These are phyloP conservation scores for Nymphaea colorata DNA, from an alignment of 164 flowering plant species.

Conservation along the genomic window DNA sequence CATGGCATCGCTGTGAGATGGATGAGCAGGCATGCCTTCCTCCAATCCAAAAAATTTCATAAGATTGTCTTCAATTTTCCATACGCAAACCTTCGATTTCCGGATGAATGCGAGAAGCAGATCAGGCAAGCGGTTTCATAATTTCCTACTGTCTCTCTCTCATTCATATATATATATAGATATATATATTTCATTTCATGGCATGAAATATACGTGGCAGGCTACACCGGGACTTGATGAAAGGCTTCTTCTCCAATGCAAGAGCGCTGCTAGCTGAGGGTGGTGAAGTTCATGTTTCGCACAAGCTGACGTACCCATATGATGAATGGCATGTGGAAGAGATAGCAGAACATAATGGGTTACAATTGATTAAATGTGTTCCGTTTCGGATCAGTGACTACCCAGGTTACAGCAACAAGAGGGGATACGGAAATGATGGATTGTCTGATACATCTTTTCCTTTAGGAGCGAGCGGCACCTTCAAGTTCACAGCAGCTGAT, in stretches of 20 bases:
- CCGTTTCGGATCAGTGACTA: conserved; percentile 22
- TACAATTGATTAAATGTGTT: conserved; percentile 19
- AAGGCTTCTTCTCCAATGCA: conserved; percentile 26
- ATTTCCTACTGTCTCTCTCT: too few species aligned
- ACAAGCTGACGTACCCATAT: too few species aligned
- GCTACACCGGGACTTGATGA: conserved; percentile 21
- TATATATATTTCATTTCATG: too few species aligned
- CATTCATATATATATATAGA: too few species aligned
- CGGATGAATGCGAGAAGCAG: conserved; percentile 6
- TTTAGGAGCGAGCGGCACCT: conserved; percentile 29
- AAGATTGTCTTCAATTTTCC: conserved; percentile 43
- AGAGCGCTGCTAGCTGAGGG: conserved; percentile 14
- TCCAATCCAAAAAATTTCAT: conserved; percentile 15
- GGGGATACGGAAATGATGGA: conserved; percentile 18
- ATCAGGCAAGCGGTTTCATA: conserved; percentile 13
- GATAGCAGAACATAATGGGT: conserved; percentile 19
- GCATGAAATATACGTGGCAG: conserved; percentile 1
- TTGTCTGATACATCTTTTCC: conserved; percentile 20
- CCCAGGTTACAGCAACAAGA: conserved; percentile 35
- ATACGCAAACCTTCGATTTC: conserved; percentile 16
- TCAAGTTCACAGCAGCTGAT: conserved; percentile 11
- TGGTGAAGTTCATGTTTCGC: conserved; percentile 31
- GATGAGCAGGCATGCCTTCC: conserved; percentile 16
- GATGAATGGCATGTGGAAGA: conserved; percentile 33
- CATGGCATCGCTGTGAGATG: conserved; percentile 22